Base-by-base conservation (phyloP, 257 asterid genomes). In the Cynanchum wilfordii region DNA sequence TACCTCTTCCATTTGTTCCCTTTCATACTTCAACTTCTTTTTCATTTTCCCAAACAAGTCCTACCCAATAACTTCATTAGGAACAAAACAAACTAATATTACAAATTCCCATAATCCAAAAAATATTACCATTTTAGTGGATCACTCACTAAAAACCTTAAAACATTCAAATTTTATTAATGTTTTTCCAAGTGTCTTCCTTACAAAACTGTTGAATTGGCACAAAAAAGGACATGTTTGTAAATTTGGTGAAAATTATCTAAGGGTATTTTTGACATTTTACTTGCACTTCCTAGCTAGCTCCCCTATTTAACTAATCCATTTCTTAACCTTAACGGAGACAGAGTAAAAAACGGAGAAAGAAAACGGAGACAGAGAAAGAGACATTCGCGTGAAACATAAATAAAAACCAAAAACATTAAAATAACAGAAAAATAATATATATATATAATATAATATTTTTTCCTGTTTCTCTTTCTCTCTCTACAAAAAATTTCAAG, bases 351-450 rank as follows among this genome's bases (percentile, higher is more conserved):
- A n/a, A n/a, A n/a, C n/a, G n/a, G n/a, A n/a, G n/a, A n/a, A n/a
- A n/a, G n/a, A n/a, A n/a, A 75, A 86, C 82, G 76, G 83, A 83
- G 85, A 83, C 79, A 80, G 24, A 22, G 80, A 80, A 71, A 82
- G 79, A 67, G 84, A 81, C 89, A 15, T 79, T 79, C 76, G 86
- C 85, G 83, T 83, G 80, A 79, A 76, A 73, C 65, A 54, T 68
- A 79, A 83, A 78, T 33, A 78, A 77, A 59, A 59, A 73, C 45
- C 56, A 67, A 64, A 64, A 76, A 69, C 8, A 22, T 50, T 29
- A 50, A 40, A 63, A 47, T 69, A 47, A 73, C 30, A 55, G 20
- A 36, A 33, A 44, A 38, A 52, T 12, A 64, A 40, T 7, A 42
- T 42, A 42, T 42, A 42, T 42, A 42, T 42, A 42, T 42, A 36